Percentiles rank a stretch among this genome's conserved stretches.
Evolutionary conservation across 2,329 filamentous ascomycete genomes (phyloP).

Genomic region (Epichloe amarillans): DNA sequence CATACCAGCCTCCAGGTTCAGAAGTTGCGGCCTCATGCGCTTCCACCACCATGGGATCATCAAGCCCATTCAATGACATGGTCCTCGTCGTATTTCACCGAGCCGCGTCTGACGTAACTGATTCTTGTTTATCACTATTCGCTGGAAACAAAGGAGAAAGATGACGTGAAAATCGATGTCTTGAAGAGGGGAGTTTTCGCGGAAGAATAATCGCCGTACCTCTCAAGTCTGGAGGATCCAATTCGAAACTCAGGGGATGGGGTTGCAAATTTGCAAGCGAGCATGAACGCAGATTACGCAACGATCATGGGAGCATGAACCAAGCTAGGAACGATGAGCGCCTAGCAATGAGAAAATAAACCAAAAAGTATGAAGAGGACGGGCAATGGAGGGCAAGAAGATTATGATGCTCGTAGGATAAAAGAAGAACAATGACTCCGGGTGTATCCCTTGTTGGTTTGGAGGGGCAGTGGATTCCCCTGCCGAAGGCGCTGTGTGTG

Average conservation of each 20-base stretch:
- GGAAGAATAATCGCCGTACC: neutral
- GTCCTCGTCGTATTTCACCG: slow-evolving; percentile 10
- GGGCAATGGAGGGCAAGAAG: neutral
- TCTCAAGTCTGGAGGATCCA: neutral
- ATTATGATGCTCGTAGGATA: neutral
- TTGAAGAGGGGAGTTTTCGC: neutral
- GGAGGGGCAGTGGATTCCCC: neutral
- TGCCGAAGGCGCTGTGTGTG: neutral
- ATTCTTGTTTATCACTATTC: neutral
- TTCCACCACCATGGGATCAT: slow-evolving; percentile 66
- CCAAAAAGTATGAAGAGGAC: neutral
- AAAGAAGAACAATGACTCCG: neutral
- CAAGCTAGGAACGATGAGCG: neutral
- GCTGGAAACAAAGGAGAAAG: neutral
- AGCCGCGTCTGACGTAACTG: neutral
- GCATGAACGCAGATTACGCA: neutral
- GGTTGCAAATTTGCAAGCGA: neutral
- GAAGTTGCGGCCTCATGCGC: slow-evolving; percentile 67
- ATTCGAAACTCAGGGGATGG: neutral
- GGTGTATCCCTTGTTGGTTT: neutral
- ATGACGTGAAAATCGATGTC: neutral
- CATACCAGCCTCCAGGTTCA: slow-evolving; percentile 91
- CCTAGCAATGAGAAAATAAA: neutral
- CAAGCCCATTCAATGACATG: slow-evolving; percentile 96
- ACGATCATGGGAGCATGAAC: neutral